Percentiles rank a stretch among this genome's conserved stretches.
Evolutionary conservation across 805 yeast species (phyloP).

Genomic region (Candida coquimbonensis): DNA sequence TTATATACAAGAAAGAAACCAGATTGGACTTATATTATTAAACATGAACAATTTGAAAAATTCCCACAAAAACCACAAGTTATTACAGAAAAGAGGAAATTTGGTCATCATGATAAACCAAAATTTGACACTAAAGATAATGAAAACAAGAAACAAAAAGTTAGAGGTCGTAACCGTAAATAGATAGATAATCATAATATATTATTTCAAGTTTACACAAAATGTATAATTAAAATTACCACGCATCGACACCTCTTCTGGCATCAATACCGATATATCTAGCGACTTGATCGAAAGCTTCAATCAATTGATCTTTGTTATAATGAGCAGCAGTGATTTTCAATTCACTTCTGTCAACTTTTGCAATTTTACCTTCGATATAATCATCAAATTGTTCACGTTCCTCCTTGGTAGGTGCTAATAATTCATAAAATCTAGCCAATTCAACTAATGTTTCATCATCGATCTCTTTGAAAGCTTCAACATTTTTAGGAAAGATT

Average conservation of each 20-base stretch:
- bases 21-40: conserved; percentile 74
- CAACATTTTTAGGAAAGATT: conserved; percentile 52
- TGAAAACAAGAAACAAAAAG: conserved; percentile 18
- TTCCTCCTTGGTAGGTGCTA: conserved; percentile 57
- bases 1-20: conserved; percentile 60
- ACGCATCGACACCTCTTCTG: conserved; percentile 45
- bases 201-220: no score
- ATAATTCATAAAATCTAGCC: conserved; percentile 67
- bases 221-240: conserved; percentile 15
- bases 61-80: conserved; percentile 32
- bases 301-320: conserved; percentile 43
- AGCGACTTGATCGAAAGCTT: conserved; percentile 56
- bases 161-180: conserved; percentile 24
- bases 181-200: neutral
- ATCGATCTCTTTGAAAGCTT: conserved; percentile 41
- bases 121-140: conserved; percentile 4
- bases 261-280: conserved; percentile 57
- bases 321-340: conserved; percentile 24
- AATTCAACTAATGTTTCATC: conserved; percentile 44
- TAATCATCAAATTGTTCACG: conserved; percentile 44
- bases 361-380: conserved; percentile 41
- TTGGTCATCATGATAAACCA: conserved; percentile 4
- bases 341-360: conserved; percentile 27
- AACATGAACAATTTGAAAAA: conserved; percentile 40
- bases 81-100: conserved; percentile 2